These are phyloP conservation scores for Avena atlantica DNA, from an alignment of 176 grass and related monocot genomes.

Conservation along the genomic window DNA sequence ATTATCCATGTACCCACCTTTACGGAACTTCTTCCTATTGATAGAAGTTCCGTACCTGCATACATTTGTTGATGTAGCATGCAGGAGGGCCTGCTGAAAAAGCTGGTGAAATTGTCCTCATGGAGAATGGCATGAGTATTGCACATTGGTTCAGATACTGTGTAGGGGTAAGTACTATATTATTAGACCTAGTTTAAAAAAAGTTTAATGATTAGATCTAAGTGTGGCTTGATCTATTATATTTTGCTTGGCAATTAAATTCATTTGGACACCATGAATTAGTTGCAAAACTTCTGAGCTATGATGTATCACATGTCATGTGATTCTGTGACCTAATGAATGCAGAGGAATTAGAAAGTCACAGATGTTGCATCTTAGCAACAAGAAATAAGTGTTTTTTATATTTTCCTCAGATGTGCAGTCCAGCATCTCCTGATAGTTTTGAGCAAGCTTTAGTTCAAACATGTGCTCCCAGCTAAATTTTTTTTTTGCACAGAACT, in stretches of 20 bases:
- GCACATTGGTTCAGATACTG: constrained; percentile 74
- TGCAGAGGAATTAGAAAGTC: constrained; percentile 1
- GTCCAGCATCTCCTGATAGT: not conserved
- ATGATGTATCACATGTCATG: not conserved
- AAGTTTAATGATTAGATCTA: constrained; percentile 26
- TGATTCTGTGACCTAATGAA: constrained; percentile 18
- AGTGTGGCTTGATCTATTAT: constrained; percentile 12
- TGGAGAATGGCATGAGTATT: constrained; percentile 95
- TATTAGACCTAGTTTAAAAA: constrained; percentile 14
- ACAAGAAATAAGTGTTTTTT: constrained; percentile 13
- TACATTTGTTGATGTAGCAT: constrained; percentile 69
- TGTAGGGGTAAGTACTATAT: constrained; percentile 65
- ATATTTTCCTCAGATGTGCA: constrained; percentile 22
- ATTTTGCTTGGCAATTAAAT: not conserved
- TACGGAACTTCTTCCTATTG: not conserved
- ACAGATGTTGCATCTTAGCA: not conserved
- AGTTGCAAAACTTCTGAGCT: constrained; percentile 8
- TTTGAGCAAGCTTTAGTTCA: constrained; percentile 21
- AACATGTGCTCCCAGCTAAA: not conserved
- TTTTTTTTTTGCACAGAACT: not conserved
- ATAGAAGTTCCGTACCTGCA: constrained; percentile 35
- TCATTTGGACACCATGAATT: constrained; percentile 24
- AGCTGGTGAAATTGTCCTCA: constrained; percentile 77
- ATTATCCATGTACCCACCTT: not conserved
- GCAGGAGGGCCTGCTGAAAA: constrained; percentile 70